Percentiles rank a stretch among this genome's conserved stretches.
These are phyloP conservation scores for Ophiocordyceps camponoti-floridani DNA, from an alignment of 2,329 filamentous ascomycete genomes.

Conservation along the genomic window DNA sequence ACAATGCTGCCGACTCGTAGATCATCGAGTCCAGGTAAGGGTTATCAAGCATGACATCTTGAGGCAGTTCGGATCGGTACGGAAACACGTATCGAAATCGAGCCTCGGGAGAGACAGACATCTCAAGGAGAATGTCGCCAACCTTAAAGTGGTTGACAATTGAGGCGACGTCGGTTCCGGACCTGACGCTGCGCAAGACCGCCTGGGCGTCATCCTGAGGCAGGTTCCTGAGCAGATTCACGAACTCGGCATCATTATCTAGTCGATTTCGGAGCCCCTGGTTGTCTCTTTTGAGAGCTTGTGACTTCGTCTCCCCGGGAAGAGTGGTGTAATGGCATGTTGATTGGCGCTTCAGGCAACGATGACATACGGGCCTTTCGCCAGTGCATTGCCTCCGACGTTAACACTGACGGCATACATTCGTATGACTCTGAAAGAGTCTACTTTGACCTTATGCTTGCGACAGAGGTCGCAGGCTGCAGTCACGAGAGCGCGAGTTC, in stretches of 20 bases:
- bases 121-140: conserved; percentile 19
- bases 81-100: conserved; percentile 21
- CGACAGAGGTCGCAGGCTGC: neutral
- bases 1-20: conserved; percentile 7
- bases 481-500: neutral
- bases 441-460: neutral
- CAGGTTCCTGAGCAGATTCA: conserved; percentile 4
- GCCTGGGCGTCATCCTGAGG: conserved; percentile 13
- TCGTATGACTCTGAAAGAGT: neutral
- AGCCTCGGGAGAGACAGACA: conserved; percentile 17
- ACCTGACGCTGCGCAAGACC: conserved; percentile 16
- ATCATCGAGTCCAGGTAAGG: conserved; percentile 10
- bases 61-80: conserved; percentile 10
- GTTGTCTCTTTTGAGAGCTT: conserved; percentile 5
- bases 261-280: conserved; percentile 1
- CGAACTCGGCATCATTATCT: conserved; percentile 5
- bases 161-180: conserved; percentile 11
- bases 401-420: neutral
- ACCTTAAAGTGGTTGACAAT: conserved; percentile 16
- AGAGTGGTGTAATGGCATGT: conserved; percentile 6
- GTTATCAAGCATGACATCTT: conserved; percentile 4
- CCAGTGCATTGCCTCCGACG: conserved; percentile 8
- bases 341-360: conserved; percentile 4
- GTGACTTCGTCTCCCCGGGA: conserved; percentile 6
- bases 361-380: conserved; percentile 8